Evolutionary conservation across 768 basidiomycete genomes (phyloP).

Genomic region (Amanita phalloides): DNA sequence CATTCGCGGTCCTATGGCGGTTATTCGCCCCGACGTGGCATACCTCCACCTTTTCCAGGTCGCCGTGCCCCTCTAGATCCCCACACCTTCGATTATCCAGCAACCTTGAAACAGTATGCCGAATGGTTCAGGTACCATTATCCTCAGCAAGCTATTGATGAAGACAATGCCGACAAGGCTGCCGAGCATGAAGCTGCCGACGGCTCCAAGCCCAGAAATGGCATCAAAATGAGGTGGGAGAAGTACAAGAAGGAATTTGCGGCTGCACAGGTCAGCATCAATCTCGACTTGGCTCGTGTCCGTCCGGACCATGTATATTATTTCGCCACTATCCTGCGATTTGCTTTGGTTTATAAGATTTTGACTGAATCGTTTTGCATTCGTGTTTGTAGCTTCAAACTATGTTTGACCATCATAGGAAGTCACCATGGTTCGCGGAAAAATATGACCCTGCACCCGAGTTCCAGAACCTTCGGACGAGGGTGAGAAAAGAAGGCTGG

Average conservation of each 20-base stretch:
- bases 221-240: constrained; percentile 80
- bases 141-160: constrained; percentile 68
- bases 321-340: constrained; percentile 13
- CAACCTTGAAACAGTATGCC: constrained; percentile 72
- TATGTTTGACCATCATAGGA: constrained; percentile 91
- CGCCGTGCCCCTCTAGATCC: constrained; percentile 69
- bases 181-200: constrained; percentile 78
- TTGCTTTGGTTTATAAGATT: constrained; percentile 12
- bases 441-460: constrained; percentile 81
- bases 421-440: constrained; percentile 96
- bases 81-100: constrained; percentile 73
- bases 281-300: constrained; percentile 10
- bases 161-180: constrained; percentile 76
- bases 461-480: constrained; percentile 56
- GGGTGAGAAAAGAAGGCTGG: constrained; percentile 82
- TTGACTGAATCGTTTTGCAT: constrained; percentile 21
- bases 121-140: constrained; percentile 80
- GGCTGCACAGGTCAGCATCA: constrained; percentile 68
- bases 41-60: constrained; percentile 33
- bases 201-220: constrained; percentile 74
- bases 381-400: constrained; percentile 73
- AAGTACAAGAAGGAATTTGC: constrained; percentile 91
- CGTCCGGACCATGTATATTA: constrained; percentile 17
- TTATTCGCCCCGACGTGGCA: constrained; percentile 55
- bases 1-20: constrained; percentile 51